Conservation (phyloP, 805 yeast species). For the Wickerhamiella cacticola region DNA sequence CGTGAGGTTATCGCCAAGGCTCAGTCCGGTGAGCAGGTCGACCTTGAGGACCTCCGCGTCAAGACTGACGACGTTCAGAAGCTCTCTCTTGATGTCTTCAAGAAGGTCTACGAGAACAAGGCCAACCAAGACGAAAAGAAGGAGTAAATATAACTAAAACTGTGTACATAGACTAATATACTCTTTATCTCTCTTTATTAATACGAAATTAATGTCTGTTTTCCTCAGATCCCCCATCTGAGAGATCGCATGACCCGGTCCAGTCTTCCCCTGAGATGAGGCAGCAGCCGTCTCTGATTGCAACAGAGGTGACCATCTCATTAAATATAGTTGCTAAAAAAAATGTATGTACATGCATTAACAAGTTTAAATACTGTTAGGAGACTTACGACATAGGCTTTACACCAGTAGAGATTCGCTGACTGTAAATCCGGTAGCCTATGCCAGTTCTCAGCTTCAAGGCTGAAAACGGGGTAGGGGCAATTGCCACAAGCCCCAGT, state of each 20-base stretch:
- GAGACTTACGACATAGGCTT: too few relatives aligned
- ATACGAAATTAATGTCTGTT: too few relatives aligned
- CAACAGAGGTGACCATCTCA: too few relatives aligned
- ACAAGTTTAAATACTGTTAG: too few relatives aligned
- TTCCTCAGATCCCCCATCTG: too few relatives aligned
- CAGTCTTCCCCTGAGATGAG: too few relatives aligned
- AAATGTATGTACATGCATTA: too few relatives aligned
- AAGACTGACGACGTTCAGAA: constrained; percentile 77
- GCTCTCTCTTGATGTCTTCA: constrained; percentile 70
- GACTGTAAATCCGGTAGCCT: too few relatives aligned
- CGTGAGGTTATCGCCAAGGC: constrained; percentile 68
- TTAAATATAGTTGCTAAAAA: too few relatives aligned
- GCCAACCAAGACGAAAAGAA: constrained; percentile 27
- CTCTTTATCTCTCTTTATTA: constrained; percentile 4
- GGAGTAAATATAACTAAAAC: constrained; percentile 12
- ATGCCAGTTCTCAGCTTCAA: constrained; percentile 70
- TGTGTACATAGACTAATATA: constrained; percentile 7
- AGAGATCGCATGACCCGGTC: too few relatives aligned
- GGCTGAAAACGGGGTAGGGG: constrained; percentile 85
- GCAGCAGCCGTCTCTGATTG: too few relatives aligned
- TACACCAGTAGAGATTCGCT: too few relatives aligned
- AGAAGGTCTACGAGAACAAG: constrained; percentile 50
- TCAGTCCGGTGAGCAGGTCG: constrained; percentile 54
- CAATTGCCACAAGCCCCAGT: constrained; percentile 78
- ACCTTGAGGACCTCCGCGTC: constrained; percentile 52